These are phyloP conservation scores for Dendryphion nanum DNA, from an alignment of 2,329 filamentous ascomycete genomes.

Conservation along the genomic window DNA sequence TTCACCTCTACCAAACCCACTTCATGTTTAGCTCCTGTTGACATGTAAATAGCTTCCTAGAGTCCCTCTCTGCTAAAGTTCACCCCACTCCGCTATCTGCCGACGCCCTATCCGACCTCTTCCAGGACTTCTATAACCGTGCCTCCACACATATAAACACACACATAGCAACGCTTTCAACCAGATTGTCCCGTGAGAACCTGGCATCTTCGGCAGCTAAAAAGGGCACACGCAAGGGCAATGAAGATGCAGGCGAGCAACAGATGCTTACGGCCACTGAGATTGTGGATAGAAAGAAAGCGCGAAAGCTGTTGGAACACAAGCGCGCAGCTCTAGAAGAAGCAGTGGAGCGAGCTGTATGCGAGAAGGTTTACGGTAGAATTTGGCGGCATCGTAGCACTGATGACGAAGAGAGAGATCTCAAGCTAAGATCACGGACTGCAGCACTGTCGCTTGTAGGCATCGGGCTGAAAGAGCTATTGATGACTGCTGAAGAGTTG, in stretches of 20 bases:
- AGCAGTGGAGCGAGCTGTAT: constrained; percentile 81
- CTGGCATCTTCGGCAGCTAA: constrained; percentile 45
- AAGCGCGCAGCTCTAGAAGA: constrained; percentile 81
- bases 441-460: constrained; percentile 88
- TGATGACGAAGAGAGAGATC: constrained; percentile 91
- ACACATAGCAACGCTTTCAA: constrained; percentile 78
- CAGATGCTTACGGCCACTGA: constrained; percentile 92
- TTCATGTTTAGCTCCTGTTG: background rate
- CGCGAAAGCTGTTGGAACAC: constrained; percentile 72
- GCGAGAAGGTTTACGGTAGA: constrained; percentile 76
- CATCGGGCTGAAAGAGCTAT: constrained; percentile 82
- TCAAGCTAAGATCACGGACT: constrained; percentile 90
- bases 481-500: constrained; percentile 53
- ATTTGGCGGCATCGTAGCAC: constrained; percentile 91
- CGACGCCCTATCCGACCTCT: constrained; percentile 78
- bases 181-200: constrained; percentile 67
- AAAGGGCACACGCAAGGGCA: constrained; percentile 43
- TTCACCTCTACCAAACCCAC: background rate
- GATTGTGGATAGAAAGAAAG: constrained; percentile 74
- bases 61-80: constrained; percentile 82
- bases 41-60: constrained; percentile 68
- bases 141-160: constrained; percentile 81
- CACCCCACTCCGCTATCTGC: constrained; percentile 80
- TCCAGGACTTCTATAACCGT: constrained; percentile 88
- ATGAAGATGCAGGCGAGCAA: constrained; percentile 53